phyloP scores from a whole-genome alignment of 2,329 filamentous ascomycete genomes.

The Acarospora socialis region DNA sequence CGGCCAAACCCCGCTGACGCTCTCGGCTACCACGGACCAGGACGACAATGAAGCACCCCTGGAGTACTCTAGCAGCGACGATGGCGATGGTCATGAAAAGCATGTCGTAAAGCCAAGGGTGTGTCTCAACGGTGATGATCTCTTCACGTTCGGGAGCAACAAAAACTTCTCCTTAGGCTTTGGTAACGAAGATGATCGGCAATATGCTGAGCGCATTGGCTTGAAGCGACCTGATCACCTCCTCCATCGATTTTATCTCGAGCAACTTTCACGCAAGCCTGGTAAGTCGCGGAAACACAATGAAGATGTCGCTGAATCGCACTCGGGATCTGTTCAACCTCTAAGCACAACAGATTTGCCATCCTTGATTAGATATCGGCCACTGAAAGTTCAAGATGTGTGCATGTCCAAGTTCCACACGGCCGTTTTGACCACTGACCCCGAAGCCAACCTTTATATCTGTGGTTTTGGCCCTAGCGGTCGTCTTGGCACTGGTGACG shows the following conservation, averaged over 20 bases:
- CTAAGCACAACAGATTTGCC: slow-evolving; percentile 48
- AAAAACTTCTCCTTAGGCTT: slow-evolving; percentile 87
- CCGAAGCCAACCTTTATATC: slow-evolving; percentile 79
- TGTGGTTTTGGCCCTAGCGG: slow-evolving; percentile 87
- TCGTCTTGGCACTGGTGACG: slow-evolving; percentile 75
- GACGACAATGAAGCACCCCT: slow-evolving; percentile 31
- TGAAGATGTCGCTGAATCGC: too few species aligned
- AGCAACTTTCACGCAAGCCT: slow-evolving; percentile 38
- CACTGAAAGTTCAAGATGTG: slow-evolving; percentile 65
- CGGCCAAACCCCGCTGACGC: slow-evolving; percentile 7
- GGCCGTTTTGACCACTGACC: slow-evolving; percentile 73
- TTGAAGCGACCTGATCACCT: slow-evolving; percentile 66
- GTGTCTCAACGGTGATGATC: slow-evolving; percentile 56
- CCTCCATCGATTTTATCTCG: slow-evolving; percentile 56
- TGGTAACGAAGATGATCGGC: slow-evolving; percentile 88
- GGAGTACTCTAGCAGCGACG: slow-evolving; percentile 20
- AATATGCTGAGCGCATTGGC: slow-evolving; percentile 74
- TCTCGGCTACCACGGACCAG: slow-evolving; percentile 15
- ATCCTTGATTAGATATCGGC: slow-evolving; percentile 53
- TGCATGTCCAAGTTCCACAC: slow-evolving; percentile 85
- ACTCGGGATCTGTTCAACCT: too few species aligned
- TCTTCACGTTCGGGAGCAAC: slow-evolving; percentile 92
- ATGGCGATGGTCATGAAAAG: slow-evolving; percentile 36
- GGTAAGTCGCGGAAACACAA: too few species aligned
- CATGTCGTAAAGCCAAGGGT: slow-evolving; percentile 20